phyloP scores from a whole-genome alignment of 225 moss, liverwort and hornwort species.

The Takakia lepidozioides region DNA sequence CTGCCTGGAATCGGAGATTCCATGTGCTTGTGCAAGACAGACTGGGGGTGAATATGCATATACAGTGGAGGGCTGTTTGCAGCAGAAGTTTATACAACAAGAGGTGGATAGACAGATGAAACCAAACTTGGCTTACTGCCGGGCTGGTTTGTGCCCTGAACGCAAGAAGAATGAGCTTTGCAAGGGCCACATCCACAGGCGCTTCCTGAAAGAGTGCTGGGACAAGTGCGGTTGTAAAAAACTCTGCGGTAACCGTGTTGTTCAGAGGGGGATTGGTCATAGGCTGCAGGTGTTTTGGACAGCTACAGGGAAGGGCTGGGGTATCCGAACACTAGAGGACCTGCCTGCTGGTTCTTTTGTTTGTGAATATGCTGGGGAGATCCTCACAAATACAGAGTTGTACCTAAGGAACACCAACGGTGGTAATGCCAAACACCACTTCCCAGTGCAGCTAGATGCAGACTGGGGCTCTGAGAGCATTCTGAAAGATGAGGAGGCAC shows the following conservation, averaged over 20 bases:
- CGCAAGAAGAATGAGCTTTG: constrained; percentile 32
- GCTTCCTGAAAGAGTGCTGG: constrained; percentile 95
- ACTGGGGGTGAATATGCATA: constrained; percentile 71
- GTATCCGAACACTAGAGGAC: constrained; percentile 51
- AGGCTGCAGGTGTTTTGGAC: constrained; percentile 82
- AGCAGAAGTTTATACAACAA: constrained; percentile 31
- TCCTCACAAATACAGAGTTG: constrained; percentile 64
- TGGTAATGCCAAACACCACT: constrained; percentile 18
- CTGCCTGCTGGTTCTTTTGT: constrained; percentile 69
- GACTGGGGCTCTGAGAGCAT: constrained; percentile 71
- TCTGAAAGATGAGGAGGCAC: constrained; percentile 69
- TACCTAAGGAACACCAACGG: constrained; percentile 40
- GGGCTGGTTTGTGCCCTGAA: constrained; percentile 53
- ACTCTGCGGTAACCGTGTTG: constrained; percentile 75
- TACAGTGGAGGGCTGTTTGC: constrained; percentile 51
- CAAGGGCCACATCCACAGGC: constrained; percentile 53
- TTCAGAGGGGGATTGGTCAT: constrained; percentile 61
- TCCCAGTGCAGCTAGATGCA: constrained; percentile 63
- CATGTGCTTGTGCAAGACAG: constrained; percentile 63
- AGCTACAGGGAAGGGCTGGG: constrained; percentile 65
- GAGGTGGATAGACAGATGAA: constrained; percentile 27
- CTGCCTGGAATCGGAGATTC: constrained; percentile 42
- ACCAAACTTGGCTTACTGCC: constrained; percentile 22
- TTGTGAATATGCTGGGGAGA: constrained; percentile 72
- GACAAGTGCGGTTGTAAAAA: constrained; percentile 80